Evolutionary conservation across 2,329 filamentous ascomycete species (phyloP), one percentile per base, ranked within the genome.

Genomic region (Aspergillus carbonarius): DNA sequence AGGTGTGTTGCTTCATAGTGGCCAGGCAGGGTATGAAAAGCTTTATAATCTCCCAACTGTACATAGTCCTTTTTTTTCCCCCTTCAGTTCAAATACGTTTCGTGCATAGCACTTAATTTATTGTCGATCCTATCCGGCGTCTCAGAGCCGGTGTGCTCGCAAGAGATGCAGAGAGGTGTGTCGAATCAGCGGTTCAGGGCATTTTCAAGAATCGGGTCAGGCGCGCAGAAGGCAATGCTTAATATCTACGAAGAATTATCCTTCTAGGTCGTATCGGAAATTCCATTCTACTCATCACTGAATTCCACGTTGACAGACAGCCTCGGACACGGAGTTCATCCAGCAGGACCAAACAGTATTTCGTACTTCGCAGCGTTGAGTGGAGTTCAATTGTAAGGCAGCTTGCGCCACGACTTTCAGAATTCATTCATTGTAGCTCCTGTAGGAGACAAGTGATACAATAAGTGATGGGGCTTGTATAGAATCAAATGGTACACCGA

Each of bases 321-420:
- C 77, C 54, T 72, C 78, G 69, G 78, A 86, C 61, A 76, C 70
- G 48, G 57, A 66, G 57, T 57, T 78, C 72, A 62, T 83, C 74
- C 0, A 71, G 66, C 0, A 80, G 79, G 4, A 75, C 70, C 63
- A 67, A 85, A 88, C 27, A 86, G 74, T 32, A 81, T 74, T 3
- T 75, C 71, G 67, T 90, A 91, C 62, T 88, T 77, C 15, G 69
- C 68, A n/a, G 76, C 66, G 0, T 82, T 81, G 20, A 87, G 83
- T 1, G 77, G 65, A 7, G 72, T 68, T 40, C 79, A 72, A 63
- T 82, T 80, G 42, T 82, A 77, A 15, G 86, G 74, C 3, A 84
- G 80, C 56, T 81, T 78, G 55, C 81, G 80, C 79, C 88, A 90
- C 10, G 80, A 68, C 17, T 84, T 78, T 86, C 85, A 89, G 66